These are phyloP conservation scores for Tricholoma hemisulphureum DNA, from an alignment of 768 basidiomycete species.

Conservation along the genomic window DNA sequence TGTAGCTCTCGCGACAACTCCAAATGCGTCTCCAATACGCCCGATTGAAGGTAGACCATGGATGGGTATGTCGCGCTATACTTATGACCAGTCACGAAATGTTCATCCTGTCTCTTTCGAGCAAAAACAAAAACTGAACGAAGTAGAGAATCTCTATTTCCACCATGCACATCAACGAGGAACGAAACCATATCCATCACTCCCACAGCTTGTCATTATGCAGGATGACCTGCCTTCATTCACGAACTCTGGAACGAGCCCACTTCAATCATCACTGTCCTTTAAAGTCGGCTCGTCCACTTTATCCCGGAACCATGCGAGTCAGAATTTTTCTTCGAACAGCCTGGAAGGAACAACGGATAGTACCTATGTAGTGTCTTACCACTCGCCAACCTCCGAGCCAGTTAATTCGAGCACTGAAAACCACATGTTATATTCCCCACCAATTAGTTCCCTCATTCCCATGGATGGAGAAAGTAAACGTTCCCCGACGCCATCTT, in stretches of 20 bases:
- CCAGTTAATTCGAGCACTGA: not conserved
- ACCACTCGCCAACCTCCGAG: not conserved
- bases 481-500: conserved; percentile 4
- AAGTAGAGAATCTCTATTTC: conserved; percentile 83
- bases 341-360: not conserved
- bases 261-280: conserved; percentile 29
- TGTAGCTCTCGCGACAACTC: conserved; percentile 67
- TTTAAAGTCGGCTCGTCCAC: conserved; percentile 20
- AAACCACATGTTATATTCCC: not conserved
- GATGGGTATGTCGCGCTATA: conserved; percentile 60
- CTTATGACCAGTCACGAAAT: not conserved
- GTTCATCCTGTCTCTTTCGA: conserved; percentile 22
- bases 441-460: conserved; percentile 10
- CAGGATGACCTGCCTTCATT: conserved; percentile 19
- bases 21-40: conserved; percentile 77
- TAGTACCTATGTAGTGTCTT: not conserved
- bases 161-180: conserved; percentile 60
- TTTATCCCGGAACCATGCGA: conserved; percentile 8
- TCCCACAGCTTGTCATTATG: conserved; percentile 24
- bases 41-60: conserved; percentile 74
- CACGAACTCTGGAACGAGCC: conserved; percentile 2
- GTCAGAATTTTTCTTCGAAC: conserved; percentile 2
- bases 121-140: conserved; percentile 78
- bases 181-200: conserved; percentile 27
- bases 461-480: conserved; percentile 15